phyloP scores from a whole-genome alignment of 345 rosid genomes.

The Anacardium occidentale region DNA sequence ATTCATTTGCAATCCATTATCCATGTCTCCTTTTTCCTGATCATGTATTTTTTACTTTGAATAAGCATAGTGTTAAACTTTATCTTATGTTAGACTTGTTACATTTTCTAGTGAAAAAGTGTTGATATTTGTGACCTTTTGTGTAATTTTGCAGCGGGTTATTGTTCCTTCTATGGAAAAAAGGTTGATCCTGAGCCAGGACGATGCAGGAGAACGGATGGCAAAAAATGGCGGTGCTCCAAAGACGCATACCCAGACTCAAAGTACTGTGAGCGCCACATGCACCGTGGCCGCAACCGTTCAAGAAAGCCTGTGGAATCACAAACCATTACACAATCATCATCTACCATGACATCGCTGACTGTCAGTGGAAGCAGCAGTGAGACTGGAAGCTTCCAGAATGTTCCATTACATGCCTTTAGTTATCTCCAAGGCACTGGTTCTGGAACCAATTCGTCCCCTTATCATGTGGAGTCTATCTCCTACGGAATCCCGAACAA shows the following conservation, averaged over 20 bases:
- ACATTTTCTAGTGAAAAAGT: slow-evolving; percentile 1
- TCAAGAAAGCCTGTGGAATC: slow-evolving; percentile 99
- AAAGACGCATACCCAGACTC: slow-evolving; percentile 58
- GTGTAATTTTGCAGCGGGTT: slow-evolving; percentile 40
- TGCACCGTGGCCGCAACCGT: slow-evolving; percentile 99
- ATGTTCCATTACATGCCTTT: slow-evolving; percentile 38
- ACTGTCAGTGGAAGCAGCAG: slow-evolving; percentile 39
- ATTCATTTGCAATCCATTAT: neutral
- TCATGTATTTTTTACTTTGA: slow-evolving; percentile 5
- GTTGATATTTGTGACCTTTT: slow-evolving; percentile 17
- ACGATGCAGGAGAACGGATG: slow-evolving; percentile 59
- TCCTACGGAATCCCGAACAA: slow-evolving; percentile 53
- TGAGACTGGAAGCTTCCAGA: slow-evolving; percentile 37
- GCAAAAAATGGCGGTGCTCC: slow-evolving; percentile 65
- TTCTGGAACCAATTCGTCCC: slow-evolving; percentile 39
- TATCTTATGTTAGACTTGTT: slow-evolving; percentile 5
- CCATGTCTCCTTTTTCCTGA: slow-evolving; percentile 9
- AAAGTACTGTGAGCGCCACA: slow-evolving; percentile 96
- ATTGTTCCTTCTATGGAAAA: slow-evolving; percentile 50
- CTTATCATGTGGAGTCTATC: slow-evolving; percentile 41
- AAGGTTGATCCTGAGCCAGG: slow-evolving; percentile 68
- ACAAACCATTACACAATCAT: slow-evolving; percentile 49
- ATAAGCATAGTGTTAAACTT: neutral
- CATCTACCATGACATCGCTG: slow-evolving; percentile 41
- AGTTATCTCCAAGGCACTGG: slow-evolving; percentile 32